Conservation (phyloP, 805 yeast species). For the Naumovozyma castellii region DNA sequence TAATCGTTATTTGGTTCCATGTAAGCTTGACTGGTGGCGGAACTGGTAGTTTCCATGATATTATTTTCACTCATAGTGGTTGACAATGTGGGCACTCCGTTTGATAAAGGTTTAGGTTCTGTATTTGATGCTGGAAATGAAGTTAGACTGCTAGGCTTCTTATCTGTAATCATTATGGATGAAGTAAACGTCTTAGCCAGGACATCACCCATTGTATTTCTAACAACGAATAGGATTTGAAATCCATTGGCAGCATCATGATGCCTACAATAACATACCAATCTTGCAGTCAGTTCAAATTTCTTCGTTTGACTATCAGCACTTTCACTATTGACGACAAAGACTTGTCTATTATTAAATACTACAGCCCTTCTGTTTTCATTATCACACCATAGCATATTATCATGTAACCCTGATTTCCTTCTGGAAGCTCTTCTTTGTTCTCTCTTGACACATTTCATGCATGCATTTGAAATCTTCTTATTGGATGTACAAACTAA, state of each 20-base stretch:
- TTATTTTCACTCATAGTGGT: background rate
- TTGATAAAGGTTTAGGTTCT: background rate
- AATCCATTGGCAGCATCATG: conserved; percentile 86
- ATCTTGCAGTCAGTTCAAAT: conserved; percentile 54
- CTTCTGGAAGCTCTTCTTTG: conserved; percentile 89
- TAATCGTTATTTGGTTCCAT: background rate
- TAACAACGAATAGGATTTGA: conserved; percentile 57
- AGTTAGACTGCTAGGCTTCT: conserved; percentile 46
- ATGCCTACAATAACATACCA: conserved; percentile 93
- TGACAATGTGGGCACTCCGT: conserved; percentile 5
- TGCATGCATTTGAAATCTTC: conserved; percentile 66
- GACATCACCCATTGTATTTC: conserved; percentile 48
- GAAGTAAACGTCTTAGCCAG: conserved; percentile 65
- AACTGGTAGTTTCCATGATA: background rate
- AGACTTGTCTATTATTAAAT: conserved; percentile 83
- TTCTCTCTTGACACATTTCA: conserved; percentile 85
- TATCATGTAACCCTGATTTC: conserved; percentile 69
- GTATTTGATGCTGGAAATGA: conserved; percentile 8
- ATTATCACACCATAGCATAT: conserved; percentile 66
- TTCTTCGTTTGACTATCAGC: conserved; percentile 13
- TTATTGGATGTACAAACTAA: conserved; percentile 53
- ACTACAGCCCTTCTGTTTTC: conserved; percentile 75
- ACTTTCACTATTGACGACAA: conserved; percentile 33
- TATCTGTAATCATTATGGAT: conserved; percentile 86
- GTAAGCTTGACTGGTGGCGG: background rate